Conservation (phyloP, 306 rosid species). For the Vigna angularis region DNA sequence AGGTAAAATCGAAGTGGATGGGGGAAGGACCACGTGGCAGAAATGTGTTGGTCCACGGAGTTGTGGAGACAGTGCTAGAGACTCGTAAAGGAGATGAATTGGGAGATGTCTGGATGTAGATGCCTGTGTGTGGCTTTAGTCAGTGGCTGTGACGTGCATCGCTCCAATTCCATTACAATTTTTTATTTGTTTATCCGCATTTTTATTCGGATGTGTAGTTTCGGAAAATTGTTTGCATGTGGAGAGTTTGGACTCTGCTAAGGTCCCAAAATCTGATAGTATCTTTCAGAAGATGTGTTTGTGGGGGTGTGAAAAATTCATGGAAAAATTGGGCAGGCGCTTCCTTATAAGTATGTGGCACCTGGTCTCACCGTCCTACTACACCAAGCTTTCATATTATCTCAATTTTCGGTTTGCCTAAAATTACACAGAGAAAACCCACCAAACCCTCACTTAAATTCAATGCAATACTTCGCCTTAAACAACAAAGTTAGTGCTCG, state of each 20-base stretch:
- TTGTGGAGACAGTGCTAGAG: slow-evolving; percentile 9
- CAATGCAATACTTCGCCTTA: slow-evolving; percentile 31
- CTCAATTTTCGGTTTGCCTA: slow-evolving; percentile 29
- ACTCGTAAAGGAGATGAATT: slow-evolving; percentile 13
- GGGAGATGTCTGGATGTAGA: background rate
- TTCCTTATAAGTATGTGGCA: slow-evolving; percentile 27
- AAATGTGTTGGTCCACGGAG: slow-evolving; percentile 52
- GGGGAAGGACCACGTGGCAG: slow-evolving; percentile 34
- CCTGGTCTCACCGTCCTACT: background rate
- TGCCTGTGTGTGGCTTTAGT: slow-evolving; percentile 46
- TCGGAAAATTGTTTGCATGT: slow-evolving; percentile 35
- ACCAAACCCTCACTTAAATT: slow-evolving; percentile 16
- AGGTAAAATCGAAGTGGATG: slow-evolving; percentile 34
- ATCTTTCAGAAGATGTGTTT: slow-evolving; percentile 39
- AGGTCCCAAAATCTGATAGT: slow-evolving; percentile 36
- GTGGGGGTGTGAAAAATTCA: slow-evolving; percentile 15
- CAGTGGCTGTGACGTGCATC: slow-evolving; percentile 51
- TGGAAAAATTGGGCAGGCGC: background rate
- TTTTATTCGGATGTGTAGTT: too few relatives aligned
- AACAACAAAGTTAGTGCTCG: background rate
- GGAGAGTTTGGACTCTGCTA: slow-evolving; percentile 27
- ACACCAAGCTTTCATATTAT: slow-evolving; percentile 5
- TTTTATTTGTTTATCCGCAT: background rate
- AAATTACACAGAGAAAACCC: background rate
- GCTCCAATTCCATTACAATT: slow-evolving; percentile 36